Evolutionary conservation across 2,329 filamentous ascomycete genomes (phyloP), one percentile per base, ranked within the genome.

Genomic region (Fusarium decemcellulare): DNA sequence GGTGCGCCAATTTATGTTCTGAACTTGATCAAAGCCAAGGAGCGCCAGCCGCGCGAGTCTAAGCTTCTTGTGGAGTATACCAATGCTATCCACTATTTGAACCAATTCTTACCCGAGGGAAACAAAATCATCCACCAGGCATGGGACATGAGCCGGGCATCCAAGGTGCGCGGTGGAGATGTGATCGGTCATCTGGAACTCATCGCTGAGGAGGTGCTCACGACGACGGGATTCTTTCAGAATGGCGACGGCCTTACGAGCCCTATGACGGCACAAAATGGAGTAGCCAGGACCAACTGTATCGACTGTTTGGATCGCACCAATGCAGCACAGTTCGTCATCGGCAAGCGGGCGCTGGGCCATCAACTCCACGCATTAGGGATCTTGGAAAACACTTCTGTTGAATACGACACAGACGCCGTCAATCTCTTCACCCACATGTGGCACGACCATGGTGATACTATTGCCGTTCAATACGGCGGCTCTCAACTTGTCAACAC

Each of bases 401-500:
- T 99, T 54, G 92, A 95, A 62, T 99, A 97, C 76, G 96, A 99
- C 74, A 97, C 94, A 0, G 96, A 99, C 81, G 94, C 94, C 3
- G 92, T 98, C 61, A 97, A 98, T 73, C 88, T 98, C 10, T 98
- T 99, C 74, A 98, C 96, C 1, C 93, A 97, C 75, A 98, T 99
- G 95, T 97, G 95, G 82, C 95, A 98, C 78, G 94, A 97, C 72
- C 96, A 99, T 76, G 96, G 96, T 61, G 96, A 99, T 79, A 98
- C 95, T 5, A 98, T 99, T 75, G 96, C 96, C 1, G 92, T 98
- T 57, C 96, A 99, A 78, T 99, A 99, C 74, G 96, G 96, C 60
- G 96, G 96, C 10, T 98, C 95, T 3, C 96, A 99, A 79, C 87
- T 99, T 1, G 96, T 99, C 74, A 99, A 99, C 78, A 99, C 96